Conservation (phyloP, 208 protist species). For the Trichomonas tenax region DNA sequence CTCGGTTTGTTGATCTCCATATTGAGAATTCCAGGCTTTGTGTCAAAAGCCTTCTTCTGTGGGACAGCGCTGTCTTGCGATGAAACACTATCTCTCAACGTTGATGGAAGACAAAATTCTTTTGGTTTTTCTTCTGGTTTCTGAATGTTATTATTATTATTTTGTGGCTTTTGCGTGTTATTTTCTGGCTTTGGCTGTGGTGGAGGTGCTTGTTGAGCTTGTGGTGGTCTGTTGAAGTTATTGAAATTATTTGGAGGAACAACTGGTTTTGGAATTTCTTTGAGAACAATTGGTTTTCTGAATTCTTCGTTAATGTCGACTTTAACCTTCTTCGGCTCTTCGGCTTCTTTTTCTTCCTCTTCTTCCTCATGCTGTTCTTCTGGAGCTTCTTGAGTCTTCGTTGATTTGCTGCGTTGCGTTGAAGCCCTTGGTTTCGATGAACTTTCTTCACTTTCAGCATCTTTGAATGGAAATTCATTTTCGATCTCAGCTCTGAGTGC, state of each 20-base stretch:
- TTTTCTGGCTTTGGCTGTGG: no score
- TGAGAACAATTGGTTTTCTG: not conserved
- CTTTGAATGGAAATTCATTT: not conserved
- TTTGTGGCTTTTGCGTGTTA: not conserved
- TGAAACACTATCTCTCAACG: no score
- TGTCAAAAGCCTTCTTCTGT: not conserved
- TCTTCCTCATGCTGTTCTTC: not conserved
- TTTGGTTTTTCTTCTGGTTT: no score
- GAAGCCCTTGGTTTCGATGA: no score
- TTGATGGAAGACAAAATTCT: no score
- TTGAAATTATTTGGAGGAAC: not conserved
- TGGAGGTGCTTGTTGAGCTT: not conserved
- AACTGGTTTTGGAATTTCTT: not conserved
- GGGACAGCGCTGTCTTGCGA: no score
- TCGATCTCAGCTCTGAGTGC: not conserved
- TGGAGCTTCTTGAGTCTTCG: no score
- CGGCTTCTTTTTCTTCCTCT: not conserved
- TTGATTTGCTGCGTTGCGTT: no score
- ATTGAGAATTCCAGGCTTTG: not conserved
- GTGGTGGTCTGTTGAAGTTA: not conserved
- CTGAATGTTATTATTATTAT: not conserved
- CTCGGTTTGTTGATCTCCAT: not conserved
- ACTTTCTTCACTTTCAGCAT: no score
- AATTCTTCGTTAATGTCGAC: not conserved
- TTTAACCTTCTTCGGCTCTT: not conserved